Percentiles rank a stretch among this genome's conserved stretches.
Conservation (phyloP, 2,329 filamentous ascomycete genomes). For the Aspergillus awamori region DNA sequence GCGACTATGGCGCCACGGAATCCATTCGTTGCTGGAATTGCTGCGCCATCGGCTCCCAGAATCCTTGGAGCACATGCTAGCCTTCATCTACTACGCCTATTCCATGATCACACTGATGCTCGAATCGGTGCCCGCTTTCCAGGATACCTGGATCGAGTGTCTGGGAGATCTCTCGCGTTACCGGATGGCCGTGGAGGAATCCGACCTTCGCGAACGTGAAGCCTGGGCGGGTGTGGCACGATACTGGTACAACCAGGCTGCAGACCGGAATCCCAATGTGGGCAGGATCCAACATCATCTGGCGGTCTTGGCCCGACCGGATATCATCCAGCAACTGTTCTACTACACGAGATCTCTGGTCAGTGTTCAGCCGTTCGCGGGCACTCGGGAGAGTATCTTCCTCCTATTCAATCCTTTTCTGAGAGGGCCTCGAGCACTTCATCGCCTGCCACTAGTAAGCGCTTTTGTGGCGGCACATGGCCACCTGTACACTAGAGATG, state of each 20-base stretch:
- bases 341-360: slow-evolving; percentile 62
- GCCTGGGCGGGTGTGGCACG: slow-evolving; percentile 79
- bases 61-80: slow-evolving; percentile 84
- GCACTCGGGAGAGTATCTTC: slow-evolving; percentile 59
- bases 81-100: slow-evolving; percentile 87
- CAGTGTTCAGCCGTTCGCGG: slow-evolving; percentile 57
- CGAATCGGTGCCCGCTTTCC: slow-evolving; percentile 80
- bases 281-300: slow-evolving; percentile 87
- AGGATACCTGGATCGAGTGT: slow-evolving; percentile 92
- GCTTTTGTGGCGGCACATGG: slow-evolving; percentile 59
- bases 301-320: slow-evolving; percentile 65
- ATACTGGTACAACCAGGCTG: slow-evolving; percentile 83
- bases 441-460: slow-evolving; percentile 45
- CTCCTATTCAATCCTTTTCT: slow-evolving; percentile 58
- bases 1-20: slow-evolving; percentile 91
- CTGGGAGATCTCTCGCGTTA: slow-evolving; percentile 84
- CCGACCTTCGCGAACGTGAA: slow-evolving; percentile 73
- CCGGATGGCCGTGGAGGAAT: slow-evolving; percentile 88
- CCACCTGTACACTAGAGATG: slow-evolving; percentile 46
- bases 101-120: slow-evolving; percentile 85
- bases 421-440: slow-evolving; percentile 38
- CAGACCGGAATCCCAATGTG: slow-evolving; percentile 72
- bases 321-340: slow-evolving; percentile 61
- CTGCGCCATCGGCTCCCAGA: slow-evolving; percentile 72
- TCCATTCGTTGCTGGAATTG: slow-evolving; percentile 80